phyloP scores from a whole-genome alignment of 139 green algal species.

The Chlamydomonas eustigma region DNA sequence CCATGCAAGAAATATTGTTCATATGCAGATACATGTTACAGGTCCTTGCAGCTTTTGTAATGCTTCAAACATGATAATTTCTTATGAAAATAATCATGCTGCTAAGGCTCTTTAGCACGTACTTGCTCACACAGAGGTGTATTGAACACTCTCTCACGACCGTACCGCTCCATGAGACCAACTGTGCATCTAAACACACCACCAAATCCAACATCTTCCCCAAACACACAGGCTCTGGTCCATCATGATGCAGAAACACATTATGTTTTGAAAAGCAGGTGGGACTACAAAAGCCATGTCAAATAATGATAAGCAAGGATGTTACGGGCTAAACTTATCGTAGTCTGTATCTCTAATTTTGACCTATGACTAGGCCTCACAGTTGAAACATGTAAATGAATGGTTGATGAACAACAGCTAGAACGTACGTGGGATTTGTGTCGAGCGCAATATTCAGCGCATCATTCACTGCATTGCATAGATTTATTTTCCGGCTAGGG shows the following conservation, averaged over 20 bases:
- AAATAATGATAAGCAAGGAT: neutral
- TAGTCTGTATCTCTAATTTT: no score
- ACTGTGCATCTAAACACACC: conserved; percentile 90
- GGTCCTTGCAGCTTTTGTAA: neutral
- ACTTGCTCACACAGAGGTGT: conserved; percentile 88
- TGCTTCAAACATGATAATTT: no score
- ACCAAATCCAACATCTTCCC: conserved; percentile 90
- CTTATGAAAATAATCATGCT: no score
- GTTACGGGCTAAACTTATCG: neutral
- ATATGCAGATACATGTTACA: neutral
- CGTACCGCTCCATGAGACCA: conserved; percentile 72
- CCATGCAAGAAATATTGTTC: no score
- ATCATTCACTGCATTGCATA: conserved; percentile 86
- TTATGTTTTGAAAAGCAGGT: no score
- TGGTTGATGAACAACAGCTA: neutral
- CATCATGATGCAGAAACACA: no score
- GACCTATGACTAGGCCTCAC: no score
- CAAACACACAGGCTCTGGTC: conserved; percentile 77
- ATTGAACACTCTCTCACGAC: conserved; percentile 83
- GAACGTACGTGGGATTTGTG: conserved; percentile 29
- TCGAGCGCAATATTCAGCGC: conserved; percentile 72
- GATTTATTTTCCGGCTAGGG: conserved; percentile 49
- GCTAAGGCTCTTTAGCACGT: neutral
- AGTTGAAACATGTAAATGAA: no score
- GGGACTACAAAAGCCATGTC: neutral